These are phyloP conservation scores for Sarocladium strictum DNA, from an alignment of 2,329 filamentous ascomycete species.

Conservation along the genomic window DNA sequence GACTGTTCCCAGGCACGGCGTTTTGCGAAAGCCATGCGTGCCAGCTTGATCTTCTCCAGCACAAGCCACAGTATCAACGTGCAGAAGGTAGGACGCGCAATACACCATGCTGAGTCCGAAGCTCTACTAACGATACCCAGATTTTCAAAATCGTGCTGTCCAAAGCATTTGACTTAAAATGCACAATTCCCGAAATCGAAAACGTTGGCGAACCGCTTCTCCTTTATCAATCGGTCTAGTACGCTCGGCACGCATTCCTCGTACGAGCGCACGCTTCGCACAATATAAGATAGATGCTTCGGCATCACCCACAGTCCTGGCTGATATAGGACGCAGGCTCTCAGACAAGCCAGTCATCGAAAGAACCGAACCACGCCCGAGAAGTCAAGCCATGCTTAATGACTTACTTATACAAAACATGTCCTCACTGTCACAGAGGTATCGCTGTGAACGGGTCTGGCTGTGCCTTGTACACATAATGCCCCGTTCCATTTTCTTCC, in stretches of 20 bases:
- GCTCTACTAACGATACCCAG: slow-evolving; percentile 36
- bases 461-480: slow-evolving; percentile 2
- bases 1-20: slow-evolving; percentile 63
- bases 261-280: not conserved
- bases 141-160: slow-evolving; percentile 99
- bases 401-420: not conserved
- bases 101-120: not conserved
- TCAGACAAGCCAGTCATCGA: too few relatives aligned
- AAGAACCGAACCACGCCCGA: not conserved
- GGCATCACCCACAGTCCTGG: too few relatives aligned
- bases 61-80: slow-evolving; percentile 99
- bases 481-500: not conserved
- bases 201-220: slow-evolving; percentile 94
- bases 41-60: slow-evolving; percentile 95
- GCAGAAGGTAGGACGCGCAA: slow-evolving; percentile 64
- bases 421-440: not conserved
- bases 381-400: not conserved
- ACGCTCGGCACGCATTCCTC: not conserved
- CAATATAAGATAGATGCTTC: too few relatives aligned
- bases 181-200: slow-evolving; percentile 98
- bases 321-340: too few relatives aligned
- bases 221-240: slow-evolving; percentile 65
- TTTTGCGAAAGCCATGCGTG: slow-evolving; percentile 97
- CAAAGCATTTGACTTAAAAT: slow-evolving; percentile 97
- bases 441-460: not conserved